Evolutionary conservation across 208 protist species (phyloP).

Genomic region (Trichomonas tenax): DNA sequence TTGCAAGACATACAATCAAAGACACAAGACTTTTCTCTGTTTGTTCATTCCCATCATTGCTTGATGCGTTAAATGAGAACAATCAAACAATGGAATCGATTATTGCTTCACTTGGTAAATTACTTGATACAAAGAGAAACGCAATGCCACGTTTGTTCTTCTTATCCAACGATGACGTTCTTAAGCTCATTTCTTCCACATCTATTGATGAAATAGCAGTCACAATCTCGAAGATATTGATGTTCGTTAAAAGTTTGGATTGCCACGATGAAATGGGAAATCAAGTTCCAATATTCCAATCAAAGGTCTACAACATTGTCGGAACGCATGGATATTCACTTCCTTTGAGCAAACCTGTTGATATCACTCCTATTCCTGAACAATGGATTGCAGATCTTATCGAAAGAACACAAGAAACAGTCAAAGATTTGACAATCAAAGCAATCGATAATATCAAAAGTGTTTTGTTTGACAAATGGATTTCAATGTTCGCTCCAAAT

Average conservation of each 20-base stretch:
- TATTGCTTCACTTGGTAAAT: not conserved
- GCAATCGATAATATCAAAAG: not conserved
- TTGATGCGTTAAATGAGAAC: not conserved
- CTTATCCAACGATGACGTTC: not conserved
- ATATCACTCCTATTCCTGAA: not conserved
- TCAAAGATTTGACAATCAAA: not conserved
- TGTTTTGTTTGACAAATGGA: not conserved
- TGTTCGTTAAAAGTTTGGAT: not conserved
- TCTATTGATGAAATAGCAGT: not conserved
- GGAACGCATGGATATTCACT: not conserved
- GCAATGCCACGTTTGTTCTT: not conserved
- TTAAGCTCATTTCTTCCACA: not conserved
- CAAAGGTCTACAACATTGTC: not conserved
- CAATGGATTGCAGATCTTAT: not conserved
- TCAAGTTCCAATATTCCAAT: not conserved
- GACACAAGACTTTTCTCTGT: not conserved
- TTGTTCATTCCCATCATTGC: not conserved
- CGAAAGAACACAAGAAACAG: not conserved
- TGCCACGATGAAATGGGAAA: not conserved
- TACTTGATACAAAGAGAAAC: not conserved
- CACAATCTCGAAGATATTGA: not conserved
- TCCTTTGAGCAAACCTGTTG: not conserved
- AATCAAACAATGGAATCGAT: not conserved
- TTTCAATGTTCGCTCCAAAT: not conserved
- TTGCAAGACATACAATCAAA: not conserved